A percentile compares a stretch with the other conserved stretches of the same genome.
These are phyloP conservation scores for Xylaria hypoxylon DNA, from an alignment of 2,329 filamentous ascomycete species.

Conservation along the genomic window DNA sequence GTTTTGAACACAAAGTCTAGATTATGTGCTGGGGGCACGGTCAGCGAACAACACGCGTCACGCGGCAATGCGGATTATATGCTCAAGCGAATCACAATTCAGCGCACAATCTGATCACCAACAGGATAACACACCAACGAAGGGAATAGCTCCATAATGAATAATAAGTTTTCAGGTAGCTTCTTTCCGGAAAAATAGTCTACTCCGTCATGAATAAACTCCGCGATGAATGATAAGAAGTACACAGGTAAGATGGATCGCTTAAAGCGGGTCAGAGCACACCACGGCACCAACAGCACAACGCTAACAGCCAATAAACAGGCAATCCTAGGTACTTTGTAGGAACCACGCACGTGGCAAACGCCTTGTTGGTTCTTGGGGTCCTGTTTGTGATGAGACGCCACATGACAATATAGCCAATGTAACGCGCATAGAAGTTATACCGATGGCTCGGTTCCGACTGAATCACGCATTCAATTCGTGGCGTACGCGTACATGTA, in stretches of 20 bases:
- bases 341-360: background rate
- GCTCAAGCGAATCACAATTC: conserved; percentile 9
- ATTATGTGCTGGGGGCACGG: background rate
- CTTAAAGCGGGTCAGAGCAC: conserved; percentile 6
- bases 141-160: background rate
- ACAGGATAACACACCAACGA: background rate
- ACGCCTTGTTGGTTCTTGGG: background rate
- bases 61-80: background rate
- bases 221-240: no score
- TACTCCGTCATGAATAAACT: background rate
- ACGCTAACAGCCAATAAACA: background rate
- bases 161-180: no score
- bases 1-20: background rate
- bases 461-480: background rate
- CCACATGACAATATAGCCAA: background rate
- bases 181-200: background rate
- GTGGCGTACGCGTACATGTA: background rate
- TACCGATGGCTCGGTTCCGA: background rate
- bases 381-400: conserved; percentile 3
- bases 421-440: background rate
- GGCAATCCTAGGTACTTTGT: background rate
- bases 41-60: background rate
- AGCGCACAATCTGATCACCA: background rate
- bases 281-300: conserved; percentile 1
- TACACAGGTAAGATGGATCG: conserved; percentile 1